A percentile compares a stretch with the other conserved stretches of the same genome.
phyloP scores from a whole-genome alignment of 2,329 filamentous ascomycete genomes.

The Cladosporium sp. region DNA sequence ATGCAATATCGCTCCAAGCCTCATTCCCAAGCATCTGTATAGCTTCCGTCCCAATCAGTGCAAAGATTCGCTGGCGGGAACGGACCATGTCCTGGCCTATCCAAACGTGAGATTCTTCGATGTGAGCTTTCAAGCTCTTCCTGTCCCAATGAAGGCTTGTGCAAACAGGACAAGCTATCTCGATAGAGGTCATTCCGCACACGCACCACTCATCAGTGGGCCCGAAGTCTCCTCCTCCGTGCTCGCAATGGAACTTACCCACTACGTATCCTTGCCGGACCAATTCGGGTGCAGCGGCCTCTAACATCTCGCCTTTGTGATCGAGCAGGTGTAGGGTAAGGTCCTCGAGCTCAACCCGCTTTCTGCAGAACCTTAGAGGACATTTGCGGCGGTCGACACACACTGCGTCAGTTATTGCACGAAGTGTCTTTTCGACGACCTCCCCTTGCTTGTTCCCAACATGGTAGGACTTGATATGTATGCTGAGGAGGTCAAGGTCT shows the following conservation, averaged over 20 bases:
- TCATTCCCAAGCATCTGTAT: not conserved
- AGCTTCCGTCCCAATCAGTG: conserved; percentile 1
- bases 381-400: not conserved
- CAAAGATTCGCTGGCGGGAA: conserved; percentile 1
- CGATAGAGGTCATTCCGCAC: not conserved
- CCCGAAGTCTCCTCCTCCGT: not conserved
- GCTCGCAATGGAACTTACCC: not conserved
- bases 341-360: not conserved
- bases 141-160: not conserved
- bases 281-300: not conserved
- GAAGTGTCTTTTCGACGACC: not conserved
- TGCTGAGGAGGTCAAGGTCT: not conserved
- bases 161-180: not conserved
- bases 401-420: not conserved
- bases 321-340: not conserved
- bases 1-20: conserved; percentile 1
- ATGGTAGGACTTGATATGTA: not conserved
- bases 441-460: not conserved
- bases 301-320: not conserved
- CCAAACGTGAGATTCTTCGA: not conserved
- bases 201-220: not conserved
- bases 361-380: not conserved
- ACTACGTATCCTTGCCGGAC: not conserved
- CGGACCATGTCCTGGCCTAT: not conserved
- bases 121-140: not conserved